Percentiles rank a stretch among this genome's conserved stretches.
Conservation (phyloP, 2,329 filamentous ascomycete genomes). For the Colletotrichum spaethianum region DNA sequence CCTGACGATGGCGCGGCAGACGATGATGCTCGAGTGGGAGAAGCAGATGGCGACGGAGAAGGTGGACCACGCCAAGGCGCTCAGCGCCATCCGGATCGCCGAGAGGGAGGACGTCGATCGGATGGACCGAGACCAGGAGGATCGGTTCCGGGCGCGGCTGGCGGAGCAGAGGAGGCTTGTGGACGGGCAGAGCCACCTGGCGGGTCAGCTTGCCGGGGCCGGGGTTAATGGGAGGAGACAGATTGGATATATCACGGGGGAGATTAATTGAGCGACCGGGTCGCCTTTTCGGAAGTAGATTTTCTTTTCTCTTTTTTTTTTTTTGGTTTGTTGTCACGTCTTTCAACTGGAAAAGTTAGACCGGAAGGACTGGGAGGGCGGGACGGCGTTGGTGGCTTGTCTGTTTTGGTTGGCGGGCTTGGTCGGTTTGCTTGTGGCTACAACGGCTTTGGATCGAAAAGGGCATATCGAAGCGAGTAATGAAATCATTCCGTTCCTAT, state of each 20-base stretch:
- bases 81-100: conserved; percentile 63
- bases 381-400: neutral
- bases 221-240: conserved; percentile 59
- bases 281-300: neutral
- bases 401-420: neutral
- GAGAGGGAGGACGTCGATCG: conserved; percentile 67
- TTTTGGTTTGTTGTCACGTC: neutral
- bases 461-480: neutral
- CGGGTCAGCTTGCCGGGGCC: conserved; percentile 50
- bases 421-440: neutral
- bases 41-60: conserved; percentile 60
- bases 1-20: conserved; percentile 59
- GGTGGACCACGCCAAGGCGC: conserved; percentile 63
- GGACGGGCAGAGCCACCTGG: conserved; percentile 58
- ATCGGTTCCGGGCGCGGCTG: conserved; percentile 60
- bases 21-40: conserved; percentile 65
- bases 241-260: conserved; percentile 70
- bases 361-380: neutral
- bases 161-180: conserved; percentile 67
- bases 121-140: conserved; percentile 62
- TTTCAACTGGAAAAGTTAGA: neutral
- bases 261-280: conserved; percentile 57
- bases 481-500: neutral
- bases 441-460: neutral
- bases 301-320: neutral